Evolutionary conservation across 164 flowering plant species (phyloP), one percentile per base, ranked within the genome.

Genomic region (Houttuynia cordata): DNA sequence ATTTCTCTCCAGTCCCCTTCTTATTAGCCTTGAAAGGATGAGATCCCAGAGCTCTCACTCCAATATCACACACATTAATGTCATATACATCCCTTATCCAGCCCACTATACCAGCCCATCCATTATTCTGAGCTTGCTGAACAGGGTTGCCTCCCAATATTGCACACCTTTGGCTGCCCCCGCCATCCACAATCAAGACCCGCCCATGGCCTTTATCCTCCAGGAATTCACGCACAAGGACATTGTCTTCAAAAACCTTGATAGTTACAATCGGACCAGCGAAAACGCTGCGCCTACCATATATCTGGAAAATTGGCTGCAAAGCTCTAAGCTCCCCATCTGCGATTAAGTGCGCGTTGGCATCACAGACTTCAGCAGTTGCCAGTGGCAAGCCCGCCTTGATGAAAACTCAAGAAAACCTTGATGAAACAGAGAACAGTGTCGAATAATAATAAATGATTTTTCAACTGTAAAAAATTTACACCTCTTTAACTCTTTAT

Each of bases 81-180:
- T 82, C 86, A 64, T 82, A 84, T 9, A 80, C 86, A 64, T 82
- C 86, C 62, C 86, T 73, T 23, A 82, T 67, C 34, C 86, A 82
- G 8, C 86, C 82, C 30, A 82, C 78, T 25, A 82, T 82, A 10
- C 86, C 86, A 3, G 86, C 78, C 86, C 86, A 82, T 41, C 84
- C 86, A 62, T 80, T 82, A 42, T 82, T 82, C 59, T 82, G 86
- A 51, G 86, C 86, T 57, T 78, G 84, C 4, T 76, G 79, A 10
- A 80, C 86, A 50, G 82, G 84, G 59, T 82, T 82, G 39, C 86
- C 86, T 8, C 86, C 86, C 19, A 82, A 34, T 47, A 82, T 80
- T 1, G 86, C 84, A 64, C 86, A 80, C 21, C 86, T 71, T 61
- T 62, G 9, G 52, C 86, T 82, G 2, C 81, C 86, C 52, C 86